phyloP scores from a whole-genome alignment of 2,329 filamentous ascomycete genomes.

The Periconia digitata region DNA sequence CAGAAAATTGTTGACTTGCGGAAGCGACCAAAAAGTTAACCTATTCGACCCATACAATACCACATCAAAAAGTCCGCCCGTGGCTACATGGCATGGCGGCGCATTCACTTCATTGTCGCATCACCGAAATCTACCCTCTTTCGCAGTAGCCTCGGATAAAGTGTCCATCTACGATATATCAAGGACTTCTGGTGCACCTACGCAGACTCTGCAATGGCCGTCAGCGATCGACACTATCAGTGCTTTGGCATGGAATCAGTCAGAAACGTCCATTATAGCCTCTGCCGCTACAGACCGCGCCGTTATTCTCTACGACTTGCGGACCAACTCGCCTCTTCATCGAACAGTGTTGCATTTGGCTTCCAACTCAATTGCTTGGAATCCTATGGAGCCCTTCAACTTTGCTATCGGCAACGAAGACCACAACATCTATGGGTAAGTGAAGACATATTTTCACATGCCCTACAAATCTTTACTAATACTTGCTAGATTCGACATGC shows the following conservation, averaged over 20 bases:
- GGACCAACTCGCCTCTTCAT: slow-evolving; percentile 79
- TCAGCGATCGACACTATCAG: slow-evolving; percentile 85
- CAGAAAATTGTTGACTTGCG: slow-evolving; percentile 82
- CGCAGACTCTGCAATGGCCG: slow-evolving; percentile 84
- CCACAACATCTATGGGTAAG: slow-evolving; percentile 72
- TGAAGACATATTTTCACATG: neutral
- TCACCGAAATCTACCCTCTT: slow-evolving; percentile 75
- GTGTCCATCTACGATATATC: slow-evolving; percentile 90
- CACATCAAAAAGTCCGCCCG: slow-evolving; percentile 66
- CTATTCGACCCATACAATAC: slow-evolving; percentile 88
- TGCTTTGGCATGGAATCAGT: slow-evolving; percentile 85
- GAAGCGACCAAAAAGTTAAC: slow-evolving; percentile 83
- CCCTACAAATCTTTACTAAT: slow-evolving; percentile 4
- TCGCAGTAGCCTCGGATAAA: slow-evolving; percentile 75
- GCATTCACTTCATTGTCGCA: slow-evolving; percentile 84
- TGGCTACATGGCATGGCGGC: slow-evolving; percentile 82
- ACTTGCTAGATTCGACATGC: slow-evolving; percentile 78
- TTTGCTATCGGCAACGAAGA: slow-evolving; percentile 92
- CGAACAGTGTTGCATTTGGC: slow-evolving; percentile 81
- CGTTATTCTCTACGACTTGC: slow-evolving; percentile 87
- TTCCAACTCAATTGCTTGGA: slow-evolving; percentile 94
- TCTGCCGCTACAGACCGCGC: slow-evolving; percentile 84
- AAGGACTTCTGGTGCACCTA: slow-evolving; percentile 72
- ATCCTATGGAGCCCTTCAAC: slow-evolving; percentile 96
- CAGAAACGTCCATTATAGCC: slow-evolving; percentile 87